phyloP scores from a whole-genome alignment of 208 protist species.

The Leishmania aethiopica region DNA sequence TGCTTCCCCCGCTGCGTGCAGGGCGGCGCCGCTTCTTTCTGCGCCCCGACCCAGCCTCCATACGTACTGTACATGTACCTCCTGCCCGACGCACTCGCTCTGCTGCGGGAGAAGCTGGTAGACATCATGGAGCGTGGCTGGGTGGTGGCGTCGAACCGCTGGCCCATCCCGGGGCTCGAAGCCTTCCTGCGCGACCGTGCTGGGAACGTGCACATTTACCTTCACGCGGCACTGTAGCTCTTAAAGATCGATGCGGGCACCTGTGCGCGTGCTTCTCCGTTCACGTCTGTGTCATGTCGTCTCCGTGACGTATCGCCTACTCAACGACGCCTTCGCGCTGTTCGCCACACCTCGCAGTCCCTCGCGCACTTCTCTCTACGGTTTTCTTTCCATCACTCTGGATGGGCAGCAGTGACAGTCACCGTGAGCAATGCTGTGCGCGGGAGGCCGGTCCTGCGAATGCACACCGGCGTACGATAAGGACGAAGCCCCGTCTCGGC shows the following conservation, averaged over 20 bases:
- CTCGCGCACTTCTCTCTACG: no score
- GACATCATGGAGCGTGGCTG: conserved; percentile 39
- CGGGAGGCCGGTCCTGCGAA: background rate
- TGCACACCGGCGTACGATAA: background rate
- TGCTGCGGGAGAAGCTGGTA: conserved; percentile 45
- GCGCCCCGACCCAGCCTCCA: conserved; percentile 7
- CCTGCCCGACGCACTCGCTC: conserved; percentile 60
- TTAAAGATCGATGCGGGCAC: background rate
- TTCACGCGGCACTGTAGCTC: conserved; percentile 5
- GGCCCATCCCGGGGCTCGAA: conserved; percentile 42
- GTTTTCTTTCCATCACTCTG: background rate
- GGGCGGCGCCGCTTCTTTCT: background rate
- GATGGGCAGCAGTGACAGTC: background rate
- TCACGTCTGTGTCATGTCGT: background rate
- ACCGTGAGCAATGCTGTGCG: background rate
- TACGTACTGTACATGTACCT: conserved; percentile 72
- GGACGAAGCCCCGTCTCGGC: background rate
- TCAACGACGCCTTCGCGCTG: background rate
- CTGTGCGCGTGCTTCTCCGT: background rate
- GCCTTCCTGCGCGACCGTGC: conserved; percentile 29
- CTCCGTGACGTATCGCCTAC: background rate
- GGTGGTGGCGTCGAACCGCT: conserved; percentile 69
- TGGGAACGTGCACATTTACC: conserved; percentile 51
- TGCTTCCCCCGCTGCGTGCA: conserved; percentile 31
- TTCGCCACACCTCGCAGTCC: background rate